These are phyloP conservation scores for Elongisporangium anandrum DNA, from an alignment of 352 stramenopile genomes.

Conservation along the genomic window DNA sequence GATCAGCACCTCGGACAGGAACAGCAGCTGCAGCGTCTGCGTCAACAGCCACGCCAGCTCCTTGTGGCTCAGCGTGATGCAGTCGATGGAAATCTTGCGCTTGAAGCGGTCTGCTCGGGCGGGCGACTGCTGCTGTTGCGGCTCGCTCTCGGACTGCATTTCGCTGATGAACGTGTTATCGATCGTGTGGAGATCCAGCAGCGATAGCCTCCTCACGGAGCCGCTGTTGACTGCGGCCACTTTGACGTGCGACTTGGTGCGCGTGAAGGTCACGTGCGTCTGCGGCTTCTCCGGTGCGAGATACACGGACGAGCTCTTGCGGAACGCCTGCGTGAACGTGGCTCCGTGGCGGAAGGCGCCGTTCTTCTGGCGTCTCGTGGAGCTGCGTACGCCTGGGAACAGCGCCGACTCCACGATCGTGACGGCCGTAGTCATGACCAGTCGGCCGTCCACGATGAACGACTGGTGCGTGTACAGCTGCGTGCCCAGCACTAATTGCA, in stretches of 20 bases:
- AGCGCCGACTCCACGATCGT: neutral
- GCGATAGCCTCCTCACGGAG: neutral
- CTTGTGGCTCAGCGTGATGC: conserved; percentile 18
- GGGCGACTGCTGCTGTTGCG: too few species aligned
- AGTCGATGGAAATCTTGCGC: conserved; percentile 17
- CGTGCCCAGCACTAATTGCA: conserved; percentile 10
- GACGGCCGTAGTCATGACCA: neutral
- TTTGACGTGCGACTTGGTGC: neutral
- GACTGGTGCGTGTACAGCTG: conserved; percentile 1
- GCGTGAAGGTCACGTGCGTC: neutral
- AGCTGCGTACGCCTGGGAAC: neutral
- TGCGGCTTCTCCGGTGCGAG: neutral
- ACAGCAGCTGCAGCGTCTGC: conserved; percentile 20
- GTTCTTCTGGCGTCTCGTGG: neutral
- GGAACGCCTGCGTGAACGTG: neutral
- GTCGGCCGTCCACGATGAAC: conserved; percentile 1
- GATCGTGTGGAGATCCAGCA: neutral
- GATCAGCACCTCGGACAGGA: conserved; percentile 23
- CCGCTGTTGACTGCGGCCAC: neutral
- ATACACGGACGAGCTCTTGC: neutral
- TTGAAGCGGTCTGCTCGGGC: neutral
- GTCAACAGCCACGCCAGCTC: conserved; percentile 21
- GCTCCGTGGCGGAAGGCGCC: neutral
- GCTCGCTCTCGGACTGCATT: neutral
- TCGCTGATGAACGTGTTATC: neutral